A percentile compares a stretch with the other conserved stretches of the same genome.
Evolutionary conservation across 2,329 filamentous ascomycete species (phyloP).

Genomic region (Orbilia quercus): DNA sequence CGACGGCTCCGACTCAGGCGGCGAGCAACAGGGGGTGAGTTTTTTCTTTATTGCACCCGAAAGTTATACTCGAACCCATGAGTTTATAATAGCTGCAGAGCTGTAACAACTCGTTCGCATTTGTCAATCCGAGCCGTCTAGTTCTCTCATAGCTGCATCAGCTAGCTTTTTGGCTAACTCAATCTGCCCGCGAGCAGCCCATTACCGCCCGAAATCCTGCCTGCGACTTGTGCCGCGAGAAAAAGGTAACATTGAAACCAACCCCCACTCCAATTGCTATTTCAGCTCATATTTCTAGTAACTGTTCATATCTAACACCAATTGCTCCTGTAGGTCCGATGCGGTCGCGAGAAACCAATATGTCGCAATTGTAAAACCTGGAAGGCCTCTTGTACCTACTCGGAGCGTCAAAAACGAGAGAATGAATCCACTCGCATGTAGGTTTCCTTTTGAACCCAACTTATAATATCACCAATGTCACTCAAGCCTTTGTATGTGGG

Average conservation of each 20-base stretch:
- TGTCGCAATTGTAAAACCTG: constrained; percentile 60
- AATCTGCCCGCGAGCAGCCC: constrained; percentile 22
- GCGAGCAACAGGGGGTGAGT: constrained; percentile 55
- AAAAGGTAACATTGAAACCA: constrained; percentile 58
- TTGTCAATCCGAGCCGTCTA: constrained; percentile 19
- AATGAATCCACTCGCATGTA: constrained; percentile 60
- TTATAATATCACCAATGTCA: no score
- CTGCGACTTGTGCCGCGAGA: constrained; percentile 60
- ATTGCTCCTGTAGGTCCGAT: constrained; percentile 58
- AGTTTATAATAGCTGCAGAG: background rate
- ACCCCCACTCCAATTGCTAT: no score
- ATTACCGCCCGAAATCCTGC: constrained; percentile 59
- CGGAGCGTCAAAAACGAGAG: constrained; percentile 60
- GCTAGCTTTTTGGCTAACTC: constrained; percentile 25
- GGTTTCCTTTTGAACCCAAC: constrained; percentile 4
- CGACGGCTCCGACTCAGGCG: constrained; percentile 53
- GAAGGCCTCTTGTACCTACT: constrained; percentile 60
- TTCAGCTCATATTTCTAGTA: background rate
- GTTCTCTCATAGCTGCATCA: constrained; percentile 24
- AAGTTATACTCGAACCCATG: constrained; percentile 11
- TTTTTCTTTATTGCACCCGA: no score
- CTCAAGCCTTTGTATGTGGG: no score
- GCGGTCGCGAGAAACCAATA: constrained; percentile 59
- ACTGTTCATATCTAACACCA: background rate
- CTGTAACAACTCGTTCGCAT: constrained; percentile 13